Conservation (phyloP, 164 flowering plant species). For the Umbilicus rupestris region DNA sequence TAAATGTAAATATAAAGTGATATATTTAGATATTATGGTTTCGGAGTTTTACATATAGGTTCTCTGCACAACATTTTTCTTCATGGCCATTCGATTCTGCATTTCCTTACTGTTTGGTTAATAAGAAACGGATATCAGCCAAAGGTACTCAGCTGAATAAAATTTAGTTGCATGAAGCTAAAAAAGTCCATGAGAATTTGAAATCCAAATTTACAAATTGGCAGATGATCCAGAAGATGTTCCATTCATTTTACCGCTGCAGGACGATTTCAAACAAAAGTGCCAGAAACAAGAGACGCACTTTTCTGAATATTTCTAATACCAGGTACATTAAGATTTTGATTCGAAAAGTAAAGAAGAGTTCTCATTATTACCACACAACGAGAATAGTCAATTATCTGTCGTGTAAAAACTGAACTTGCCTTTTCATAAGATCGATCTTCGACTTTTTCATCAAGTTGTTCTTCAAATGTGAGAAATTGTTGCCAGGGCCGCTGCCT, state of each 20-base stretch:
- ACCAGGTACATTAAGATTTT: background rate
- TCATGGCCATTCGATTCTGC: slow-evolving; percentile 8
- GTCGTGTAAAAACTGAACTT: slow-evolving; percentile 1
- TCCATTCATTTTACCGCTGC: background rate
- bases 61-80: slow-evolving; percentile 10
- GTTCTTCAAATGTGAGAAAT: slow-evolving; percentile 43
- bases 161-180: background rate
- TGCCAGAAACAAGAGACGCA: too few species aligned
- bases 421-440: slow-evolving; percentile 67
- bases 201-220: background rate
- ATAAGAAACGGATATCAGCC: background rate
- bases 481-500: slow-evolving; percentile 43
- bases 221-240: background rate
- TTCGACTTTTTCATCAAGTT: slow-evolving; percentile 85
- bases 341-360: background rate
- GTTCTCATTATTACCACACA: background rate
- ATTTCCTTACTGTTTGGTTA: slow-evolving; percentile 5
- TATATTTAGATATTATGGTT: background rate
- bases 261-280: too few species aligned
- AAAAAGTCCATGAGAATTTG: background rate
- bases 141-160: background rate
- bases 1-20: background rate
- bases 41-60: slow-evolving; percentile 3
- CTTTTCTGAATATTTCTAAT: too few species aligned
- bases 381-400: background rate